Evolutionary conservation across 2,329 filamentous ascomycete species (phyloP).

Genomic region (Trichophyton schoenleinii): DNA sequence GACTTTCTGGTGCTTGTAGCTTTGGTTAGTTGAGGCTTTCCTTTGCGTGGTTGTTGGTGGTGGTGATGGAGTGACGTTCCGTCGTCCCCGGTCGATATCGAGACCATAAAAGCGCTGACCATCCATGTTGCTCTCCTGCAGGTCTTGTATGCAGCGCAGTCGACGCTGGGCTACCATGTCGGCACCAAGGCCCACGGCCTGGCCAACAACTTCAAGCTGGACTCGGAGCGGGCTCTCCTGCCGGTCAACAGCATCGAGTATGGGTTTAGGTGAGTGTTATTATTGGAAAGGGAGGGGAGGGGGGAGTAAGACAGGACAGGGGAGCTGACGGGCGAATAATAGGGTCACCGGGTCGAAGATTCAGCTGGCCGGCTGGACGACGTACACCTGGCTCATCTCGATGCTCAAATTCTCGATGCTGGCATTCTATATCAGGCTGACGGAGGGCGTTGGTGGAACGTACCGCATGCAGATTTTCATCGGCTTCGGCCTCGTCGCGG

Average conservation of each 20-base stretch:
- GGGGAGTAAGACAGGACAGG: too few relatives aligned
- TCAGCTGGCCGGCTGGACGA: constrained; percentile 40
- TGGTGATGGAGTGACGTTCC: background rate
- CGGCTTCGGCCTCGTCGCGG: constrained; percentile 36
- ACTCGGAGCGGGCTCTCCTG: constrained; percentile 34
- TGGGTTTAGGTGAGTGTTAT: constrained; percentile 18
- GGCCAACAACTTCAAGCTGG: constrained; percentile 41
- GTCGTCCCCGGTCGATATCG: constrained; percentile 7
- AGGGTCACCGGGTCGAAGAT: constrained; percentile 41
- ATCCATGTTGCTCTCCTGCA: constrained; percentile 14
- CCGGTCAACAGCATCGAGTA: constrained; percentile 33
- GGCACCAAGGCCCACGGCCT: constrained; percentile 36
- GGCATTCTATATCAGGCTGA: constrained; percentile 43
- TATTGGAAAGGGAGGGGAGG: too few relatives aligned
- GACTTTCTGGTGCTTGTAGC: constrained; percentile 41
- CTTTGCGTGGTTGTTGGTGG: background rate
- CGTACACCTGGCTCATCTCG: constrained; percentile 39
- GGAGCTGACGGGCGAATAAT: background rate
- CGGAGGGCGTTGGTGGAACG: constrained; percentile 19
- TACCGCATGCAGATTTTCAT: constrained; percentile 33
- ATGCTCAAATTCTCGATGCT: constrained; percentile 42
- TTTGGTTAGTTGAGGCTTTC: background rate
- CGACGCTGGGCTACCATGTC: constrained; percentile 36
- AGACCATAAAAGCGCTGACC: background rate
- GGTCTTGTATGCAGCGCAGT: constrained; percentile 38